Base-by-base conservation (phyloP, 2,329 filamentous ascomycete genomes). In the Alternaria ventricosa region DNA sequence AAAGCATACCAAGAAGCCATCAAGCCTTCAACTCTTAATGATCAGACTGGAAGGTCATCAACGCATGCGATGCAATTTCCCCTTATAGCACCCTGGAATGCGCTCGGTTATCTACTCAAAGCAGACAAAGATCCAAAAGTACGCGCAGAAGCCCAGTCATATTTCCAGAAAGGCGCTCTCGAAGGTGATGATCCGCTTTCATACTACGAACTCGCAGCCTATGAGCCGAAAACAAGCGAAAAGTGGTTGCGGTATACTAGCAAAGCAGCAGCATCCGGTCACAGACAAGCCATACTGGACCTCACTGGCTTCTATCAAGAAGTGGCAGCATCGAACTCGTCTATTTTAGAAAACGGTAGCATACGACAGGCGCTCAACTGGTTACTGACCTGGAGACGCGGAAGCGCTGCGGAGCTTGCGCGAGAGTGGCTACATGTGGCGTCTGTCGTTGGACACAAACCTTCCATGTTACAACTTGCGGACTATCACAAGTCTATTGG, bases 181-280 rank as follows among this genome's bases (percentile, higher is more conserved):
- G 64, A 79, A 61, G 75, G 73, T 50, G 82, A 84, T 47, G 83
- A 85, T 57, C 82, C 83, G 1, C 69, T 78, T n/a, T 78, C 81
- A 1, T 82, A 78, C 66, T 81, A 78, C 59, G 72, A 78, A 49
- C 77, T 80, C 9, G 75, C 81, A 2, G 63, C 68, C 5, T 71
- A 76, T 6, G 65, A 70, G 41, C 67, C 74, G 3, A 63, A 66
- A 27, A 63, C 68, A 25, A 79, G 74, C 15, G 68, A 69, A 30
- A 69, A 75, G 3, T 84, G 83, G 83, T 70, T 84, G 9, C 78
- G 78, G 60, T 79, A 81, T 64, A 80, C 80, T 56, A 83, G 75
- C 33, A 84, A 84, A 74, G 82, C 83, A 3, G 83, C 82, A 4
- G 77, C 79, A 11, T 79, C 78, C 6, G 78, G 80, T 1, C 77